phyloP scores from a whole-genome alignment of 2,329 filamentous ascomycete genomes.

The Botrytis aclada region DNA sequence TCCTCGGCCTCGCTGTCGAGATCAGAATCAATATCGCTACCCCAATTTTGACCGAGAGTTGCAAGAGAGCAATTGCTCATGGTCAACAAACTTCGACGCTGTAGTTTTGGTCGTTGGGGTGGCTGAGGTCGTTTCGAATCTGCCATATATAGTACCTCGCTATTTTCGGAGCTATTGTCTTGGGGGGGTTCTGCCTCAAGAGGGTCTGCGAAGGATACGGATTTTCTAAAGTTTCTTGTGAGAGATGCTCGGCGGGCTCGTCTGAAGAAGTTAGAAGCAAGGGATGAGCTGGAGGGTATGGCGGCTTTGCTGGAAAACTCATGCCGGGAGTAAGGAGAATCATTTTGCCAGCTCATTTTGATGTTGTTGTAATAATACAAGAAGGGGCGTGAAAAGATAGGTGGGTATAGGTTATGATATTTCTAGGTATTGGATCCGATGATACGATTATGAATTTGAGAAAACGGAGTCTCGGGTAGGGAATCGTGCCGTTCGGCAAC shows the following conservation, averaged over 20 bases:
- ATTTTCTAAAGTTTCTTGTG: conserved; percentile 13
- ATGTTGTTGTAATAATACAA: background rate
- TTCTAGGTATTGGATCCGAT: conserved; percentile 5
- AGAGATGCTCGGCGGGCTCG: conserved; percentile 15
- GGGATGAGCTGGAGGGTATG: background rate
- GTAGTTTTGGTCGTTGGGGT: conserved; percentile 9
- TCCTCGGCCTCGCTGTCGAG: conserved; percentile 22
- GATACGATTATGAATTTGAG: background rate
- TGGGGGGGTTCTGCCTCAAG: conserved; percentile 10
- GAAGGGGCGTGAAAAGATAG: conserved; percentile 5
- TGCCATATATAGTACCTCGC: conserved; percentile 31
- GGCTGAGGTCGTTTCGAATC: conserved; percentile 5
- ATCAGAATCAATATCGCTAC: conserved; percentile 13
- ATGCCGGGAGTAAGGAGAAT: conserved; percentile 10
- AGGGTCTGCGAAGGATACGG: conserved; percentile 9
- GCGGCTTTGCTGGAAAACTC: conserved; percentile 1
- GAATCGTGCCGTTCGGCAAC: background rate
- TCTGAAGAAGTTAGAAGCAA: conserved; percentile 5
- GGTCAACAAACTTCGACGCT: conserved; percentile 30
- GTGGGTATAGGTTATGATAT: conserved; percentile 4
- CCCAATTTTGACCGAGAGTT: conserved; percentile 22
- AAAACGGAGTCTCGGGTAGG: background rate
- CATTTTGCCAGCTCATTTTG: conserved; percentile 11
- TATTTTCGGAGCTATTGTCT: conserved; percentile 27
- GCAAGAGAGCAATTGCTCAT: conserved; percentile 27